Base-by-base conservation (phyloP, 768 basidiomycete species). In the Termitomyces bulborhizus region DNA sequence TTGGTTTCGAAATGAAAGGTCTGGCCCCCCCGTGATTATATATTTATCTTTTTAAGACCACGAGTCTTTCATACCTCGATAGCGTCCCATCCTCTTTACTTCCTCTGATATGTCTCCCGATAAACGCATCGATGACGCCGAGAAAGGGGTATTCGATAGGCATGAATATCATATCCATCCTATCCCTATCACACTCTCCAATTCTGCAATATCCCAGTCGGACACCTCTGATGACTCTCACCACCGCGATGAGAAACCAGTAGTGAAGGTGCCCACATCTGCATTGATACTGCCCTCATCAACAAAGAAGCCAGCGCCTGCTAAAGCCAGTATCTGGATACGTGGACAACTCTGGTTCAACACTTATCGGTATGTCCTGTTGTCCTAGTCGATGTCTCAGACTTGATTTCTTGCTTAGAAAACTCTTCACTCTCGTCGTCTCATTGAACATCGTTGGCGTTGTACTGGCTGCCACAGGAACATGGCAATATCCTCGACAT, bases 281-380 rank as follows among this genome's bases (percentile, higher is more conserved):
- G 24, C 40, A 50, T 3, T 3, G 36, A 55, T 53, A 54, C 59
- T 57, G 31, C 54, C 41, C 50, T 48, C 44, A 36, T 46, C 59
- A 51, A 62, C 41, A 59, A 65, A 55, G 55, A 64, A 59, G 55
- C 48, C 57, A 34, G 58, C 41, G 59, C 58, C 58, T 63, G 71
- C 68, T 64, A 76, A 76, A 65, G 71, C 69, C 34, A 77, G 79
- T 37, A 76, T 77, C 40, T 81, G 80, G 73, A 81, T 86, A 53
- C 68, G 75, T 46, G 82, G 83, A 66, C 77, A 77, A 54, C 69
- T 90, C 26, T 91, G 89, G 89, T 90, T 84, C 68, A 88, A 92
- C 62, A 85, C 83, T 0, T 91, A 92, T 63, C 75, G 86, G 88
- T 85, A 55, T 7, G 76, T 59, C 26, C 42, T 13, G 34, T 27